phyloP scores from a whole-genome alignment of 2,329 filamentous ascomycete species.

The Colletotrichum eremochloae region DNA sequence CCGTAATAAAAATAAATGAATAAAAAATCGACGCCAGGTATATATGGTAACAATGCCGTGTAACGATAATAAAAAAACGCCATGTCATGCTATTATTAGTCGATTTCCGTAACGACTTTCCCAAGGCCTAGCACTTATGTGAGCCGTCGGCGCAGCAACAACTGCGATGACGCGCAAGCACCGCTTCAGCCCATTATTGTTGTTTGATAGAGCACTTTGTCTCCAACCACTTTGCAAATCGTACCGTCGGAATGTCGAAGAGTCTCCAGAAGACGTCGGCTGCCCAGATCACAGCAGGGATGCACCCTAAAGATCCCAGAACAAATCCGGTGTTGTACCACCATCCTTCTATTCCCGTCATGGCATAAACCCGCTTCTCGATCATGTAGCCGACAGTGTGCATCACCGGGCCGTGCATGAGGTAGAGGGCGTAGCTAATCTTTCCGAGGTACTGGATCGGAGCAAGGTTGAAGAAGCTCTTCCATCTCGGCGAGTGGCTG shows the following conservation, averaged over 20 bases:
- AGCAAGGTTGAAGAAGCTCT: slow-evolving; percentile 63
- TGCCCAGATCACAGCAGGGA: slow-evolving; percentile 66
- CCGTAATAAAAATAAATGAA: slow-evolving; percentile 11
- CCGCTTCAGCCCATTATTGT: neutral
- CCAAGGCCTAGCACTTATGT: slow-evolving; percentile 10
- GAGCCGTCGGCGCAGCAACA: slow-evolving; percentile 14
- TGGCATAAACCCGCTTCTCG: slow-evolving; percentile 61
- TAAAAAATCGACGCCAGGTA: slow-evolving; percentile 37
- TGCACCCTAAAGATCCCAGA: slow-evolving; percentile 61
- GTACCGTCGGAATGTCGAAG: slow-evolving; percentile 68
- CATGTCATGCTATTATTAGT: slow-evolving; percentile 41
- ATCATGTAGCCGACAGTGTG: slow-evolving; percentile 67
- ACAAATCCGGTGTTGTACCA: slow-evolving; percentile 62
- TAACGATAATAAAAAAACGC: slow-evolving; percentile 32
- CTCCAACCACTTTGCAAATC: slow-evolving; percentile 70
- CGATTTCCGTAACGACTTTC: slow-evolving; percentile 31
- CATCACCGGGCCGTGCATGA: slow-evolving; percentile 70
- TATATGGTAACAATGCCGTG: slow-evolving; percentile 37
- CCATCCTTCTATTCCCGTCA: slow-evolving; percentile 61
- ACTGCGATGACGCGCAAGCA: slow-evolving; percentile 20
- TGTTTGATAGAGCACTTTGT: slow-evolving; percentile 54
- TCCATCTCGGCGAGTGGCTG: slow-evolving; percentile 61
- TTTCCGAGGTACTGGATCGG: slow-evolving; percentile 70
- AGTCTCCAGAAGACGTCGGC: slow-evolving; percentile 69
- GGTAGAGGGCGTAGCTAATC: slow-evolving; percentile 72